A percentile compares a stretch with the other conserved stretches of the same genome.
Conservation (phyloP, 2,329 filamentous ascomycete genomes). For the Lachnellula arida region DNA sequence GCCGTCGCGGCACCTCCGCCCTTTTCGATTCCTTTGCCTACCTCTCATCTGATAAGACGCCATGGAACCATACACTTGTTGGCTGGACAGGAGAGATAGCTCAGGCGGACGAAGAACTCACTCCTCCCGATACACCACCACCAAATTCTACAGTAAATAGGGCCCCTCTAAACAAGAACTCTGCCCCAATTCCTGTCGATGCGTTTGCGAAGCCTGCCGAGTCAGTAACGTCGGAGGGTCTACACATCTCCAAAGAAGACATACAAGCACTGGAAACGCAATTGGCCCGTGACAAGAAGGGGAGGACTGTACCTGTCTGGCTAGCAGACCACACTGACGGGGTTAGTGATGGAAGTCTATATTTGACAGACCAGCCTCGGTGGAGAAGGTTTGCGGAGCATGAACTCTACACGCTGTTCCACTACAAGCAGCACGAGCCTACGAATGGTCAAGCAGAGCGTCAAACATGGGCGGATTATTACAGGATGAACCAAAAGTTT, state of each 20-base stretch:
- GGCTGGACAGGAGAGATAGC: slow-evolving; percentile 93
- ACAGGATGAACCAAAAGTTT: slow-evolving; percentile 87
- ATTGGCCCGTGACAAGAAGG: slow-evolving; percentile 66
- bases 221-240: slow-evolving; percentile 60
- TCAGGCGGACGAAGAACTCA: slow-evolving; percentile 39
- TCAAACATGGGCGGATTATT: slow-evolving; percentile 86
- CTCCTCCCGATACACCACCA: slow-evolving; percentile 45
- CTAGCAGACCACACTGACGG: slow-evolving; percentile 71
- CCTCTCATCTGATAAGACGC: slow-evolving; percentile 74
- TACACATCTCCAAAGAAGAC: slow-evolving; percentile 67
- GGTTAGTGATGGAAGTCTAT: slow-evolving; percentile 56
- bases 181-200: slow-evolving; percentile 74
- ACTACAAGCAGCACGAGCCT: slow-evolving; percentile 93
- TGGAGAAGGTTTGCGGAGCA: slow-evolving; percentile 91
- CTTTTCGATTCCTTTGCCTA: slow-evolving; percentile 88
- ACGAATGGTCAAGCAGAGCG: slow-evolving; percentile 78
- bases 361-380: slow-evolving; percentile 73
- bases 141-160: slow-evolving; percentile 41
- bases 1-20: slow-evolving; percentile 81
- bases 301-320: slow-evolving; percentile 85
- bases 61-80: slow-evolving; percentile 89
- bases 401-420: slow-evolving; percentile 86
- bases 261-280: slow-evolving; percentile 69
- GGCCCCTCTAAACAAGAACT: slow-evolving; percentile 64
- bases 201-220: slow-evolving; percentile 49